phyloP scores from a whole-genome alignment of 31 red algal species.

The Pterothamnion heteromorphum region DNA sequence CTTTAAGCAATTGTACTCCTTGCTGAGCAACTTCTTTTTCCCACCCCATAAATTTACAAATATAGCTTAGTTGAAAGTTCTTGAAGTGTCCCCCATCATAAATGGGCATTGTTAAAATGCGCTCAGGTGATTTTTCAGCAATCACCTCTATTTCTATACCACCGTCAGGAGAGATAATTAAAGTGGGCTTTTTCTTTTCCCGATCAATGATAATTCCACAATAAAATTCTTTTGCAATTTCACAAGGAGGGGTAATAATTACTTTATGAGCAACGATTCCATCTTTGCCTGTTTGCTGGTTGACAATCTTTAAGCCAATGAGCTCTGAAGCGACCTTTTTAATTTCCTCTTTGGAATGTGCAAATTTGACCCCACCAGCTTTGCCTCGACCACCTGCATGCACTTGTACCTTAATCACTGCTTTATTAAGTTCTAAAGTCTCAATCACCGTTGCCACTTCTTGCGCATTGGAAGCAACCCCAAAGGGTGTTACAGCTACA shows the following conservation, averaged over 20 bases:
- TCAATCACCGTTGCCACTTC: conserved; percentile 57
- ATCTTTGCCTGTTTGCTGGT: conserved; percentile 88
- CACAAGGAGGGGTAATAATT: conserved; percentile 73
- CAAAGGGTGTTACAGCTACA: conserved; percentile 68
- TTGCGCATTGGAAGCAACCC: conserved; percentile 58
- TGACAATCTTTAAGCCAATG: conserved; percentile 84
- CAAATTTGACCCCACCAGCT: conserved; percentile 91
- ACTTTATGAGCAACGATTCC: conserved; percentile 73
- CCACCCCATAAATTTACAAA: conserved; percentile 56
- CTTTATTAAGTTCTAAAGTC: conserved; percentile 50
- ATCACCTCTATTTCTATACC: conserved; percentile 99
- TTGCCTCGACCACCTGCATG: conserved; percentile 89
- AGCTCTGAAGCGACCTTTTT: conserved; percentile 76
- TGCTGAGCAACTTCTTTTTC: conserved; percentile 38
- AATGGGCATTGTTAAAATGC: conserved; percentile 77
- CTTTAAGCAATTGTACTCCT: conserved; percentile 61
- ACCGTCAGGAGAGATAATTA: conserved; percentile 67
- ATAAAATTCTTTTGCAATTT: conserved; percentile 89
- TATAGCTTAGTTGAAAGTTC: conserved; percentile 53
- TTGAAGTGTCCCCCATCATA: conserved; percentile 61
- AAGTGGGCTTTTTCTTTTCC: conserved; percentile 77
- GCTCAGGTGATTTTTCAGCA: conserved; percentile 71
- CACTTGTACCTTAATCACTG: conserved; percentile 96
- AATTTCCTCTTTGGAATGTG: conserved; percentile 56
- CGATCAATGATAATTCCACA: conserved; percentile 90